Conservation (phyloP, 1,284 basidiomycete species). For the Inonotus hispidus region DNA sequence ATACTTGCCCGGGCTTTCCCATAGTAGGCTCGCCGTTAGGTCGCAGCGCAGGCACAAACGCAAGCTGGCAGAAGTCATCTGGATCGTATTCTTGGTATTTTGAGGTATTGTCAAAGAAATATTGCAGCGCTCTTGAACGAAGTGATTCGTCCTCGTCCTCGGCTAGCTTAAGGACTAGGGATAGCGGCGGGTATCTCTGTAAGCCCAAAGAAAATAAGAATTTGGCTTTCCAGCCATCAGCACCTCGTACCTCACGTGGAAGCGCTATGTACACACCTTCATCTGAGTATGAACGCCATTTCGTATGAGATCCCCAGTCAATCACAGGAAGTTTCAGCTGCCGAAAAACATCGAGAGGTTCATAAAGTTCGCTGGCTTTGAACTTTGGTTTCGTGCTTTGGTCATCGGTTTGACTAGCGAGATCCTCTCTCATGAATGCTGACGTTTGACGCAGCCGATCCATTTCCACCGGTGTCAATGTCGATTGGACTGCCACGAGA, state of each 20-base stretch:
- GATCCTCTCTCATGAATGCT: slow-evolving; percentile 70
- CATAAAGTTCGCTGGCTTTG: slow-evolving; percentile 75
- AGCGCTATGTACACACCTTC: slow-evolving; percentile 55
- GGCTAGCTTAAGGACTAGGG: slow-evolving; percentile 63
- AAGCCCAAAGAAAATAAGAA: slow-evolving; percentile 82
- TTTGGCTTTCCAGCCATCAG: slow-evolving; percentile 52
- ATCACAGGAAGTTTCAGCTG: slow-evolving; percentile 77
- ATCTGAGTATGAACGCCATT: slow-evolving; percentile 77
- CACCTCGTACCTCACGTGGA: not conserved
- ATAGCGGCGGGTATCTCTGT: slow-evolving; percentile 64
- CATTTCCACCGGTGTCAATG: slow-evolving; percentile 64
- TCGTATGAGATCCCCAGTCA: slow-evolving; percentile 77
- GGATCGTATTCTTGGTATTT: slow-evolving; percentile 66
- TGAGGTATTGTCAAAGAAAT: slow-evolving; percentile 67
- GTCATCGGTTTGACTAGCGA: slow-evolving; percentile 30
- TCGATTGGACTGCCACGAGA: slow-evolving; percentile 79
- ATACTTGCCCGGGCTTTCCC: slow-evolving; percentile 73
- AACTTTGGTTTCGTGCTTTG: slow-evolving; percentile 36
- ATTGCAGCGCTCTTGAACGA: slow-evolving; percentile 61
- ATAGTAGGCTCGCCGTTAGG: slow-evolving; percentile 44
- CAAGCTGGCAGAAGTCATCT: slow-evolving; percentile 44
- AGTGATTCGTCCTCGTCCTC: slow-evolving; percentile 43
- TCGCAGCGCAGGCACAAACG: slow-evolving; percentile 78
- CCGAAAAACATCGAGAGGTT: slow-evolving; percentile 74
- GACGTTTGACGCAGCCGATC: slow-evolving; percentile 73